phyloP scores from a whole-genome alignment of 2,329 filamentous ascomycete genomes.

The Pseudogymnoascus sp. region DNA sequence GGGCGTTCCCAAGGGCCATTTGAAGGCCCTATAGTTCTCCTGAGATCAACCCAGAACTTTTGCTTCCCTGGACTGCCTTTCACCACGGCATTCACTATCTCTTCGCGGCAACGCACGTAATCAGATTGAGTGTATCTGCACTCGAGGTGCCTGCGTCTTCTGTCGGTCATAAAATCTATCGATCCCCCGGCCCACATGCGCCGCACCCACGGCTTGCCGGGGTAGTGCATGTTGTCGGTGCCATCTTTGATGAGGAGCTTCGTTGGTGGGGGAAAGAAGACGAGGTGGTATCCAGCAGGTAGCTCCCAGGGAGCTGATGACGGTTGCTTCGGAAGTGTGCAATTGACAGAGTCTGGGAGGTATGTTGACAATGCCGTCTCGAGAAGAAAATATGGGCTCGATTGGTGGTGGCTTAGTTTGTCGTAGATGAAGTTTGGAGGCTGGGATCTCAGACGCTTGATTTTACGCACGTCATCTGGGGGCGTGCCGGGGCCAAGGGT shows the following conservation, averaged over 20 bases:
- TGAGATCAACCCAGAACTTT: conserved; percentile 27
- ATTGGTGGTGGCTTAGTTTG: not conserved
- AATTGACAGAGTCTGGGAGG: not conserved
- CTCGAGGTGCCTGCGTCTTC: not conserved
- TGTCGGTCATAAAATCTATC: conserved; percentile 44
- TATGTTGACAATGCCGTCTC: not conserved
- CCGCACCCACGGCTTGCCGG: conserved; percentile 61
- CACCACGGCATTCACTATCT: conserved; percentile 36
- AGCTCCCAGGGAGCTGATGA: not conserved
- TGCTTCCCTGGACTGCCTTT: conserved; percentile 23
- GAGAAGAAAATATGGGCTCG: not conserved
- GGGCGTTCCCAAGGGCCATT: not conserved
- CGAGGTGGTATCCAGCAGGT: conserved; percentile 61
- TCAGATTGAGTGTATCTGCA: not conserved
- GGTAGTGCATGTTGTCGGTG: conserved; percentile 71
- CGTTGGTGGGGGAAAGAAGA: conserved; percentile 72
- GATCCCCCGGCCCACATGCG: conserved; percentile 86
- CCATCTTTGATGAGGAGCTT: conserved; percentile 68
- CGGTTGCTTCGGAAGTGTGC: not conserved
- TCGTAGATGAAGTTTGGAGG: conserved; percentile 19
- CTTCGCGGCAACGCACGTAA: conserved; percentile 28
- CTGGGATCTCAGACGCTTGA: conserved; percentile 13
- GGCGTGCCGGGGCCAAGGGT: not conserved
- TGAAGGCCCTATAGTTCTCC: not conserved
- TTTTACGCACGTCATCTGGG: not conserved